Conservation (phyloP, 202 grass and related monocot genomes). For the Elaeis oleifera region DNA sequence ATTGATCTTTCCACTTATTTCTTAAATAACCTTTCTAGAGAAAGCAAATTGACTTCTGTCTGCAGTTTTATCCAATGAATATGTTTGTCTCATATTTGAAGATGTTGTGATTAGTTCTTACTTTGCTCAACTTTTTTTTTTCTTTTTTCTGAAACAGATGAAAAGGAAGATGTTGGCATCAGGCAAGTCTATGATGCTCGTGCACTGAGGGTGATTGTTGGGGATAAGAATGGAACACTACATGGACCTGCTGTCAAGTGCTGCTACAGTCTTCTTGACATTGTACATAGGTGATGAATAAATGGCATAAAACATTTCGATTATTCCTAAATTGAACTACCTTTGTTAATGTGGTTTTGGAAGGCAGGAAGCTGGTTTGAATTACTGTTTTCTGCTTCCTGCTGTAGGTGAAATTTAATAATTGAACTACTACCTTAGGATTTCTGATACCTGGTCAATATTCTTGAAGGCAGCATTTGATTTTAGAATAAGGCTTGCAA, state of each 20-base stretch:
- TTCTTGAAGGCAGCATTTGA: too few relatives aligned
- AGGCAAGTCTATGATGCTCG: constrained; percentile 88
- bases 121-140: constrained; percentile 5
- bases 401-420: neutral
- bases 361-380: too few relatives aligned
- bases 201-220: constrained; percentile 87
- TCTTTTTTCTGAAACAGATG: constrained; percentile 46
- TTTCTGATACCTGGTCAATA: too few relatives aligned
- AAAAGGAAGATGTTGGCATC: constrained; percentile 75
- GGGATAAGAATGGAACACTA: constrained; percentile 83
- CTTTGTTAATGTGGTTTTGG: neutral
- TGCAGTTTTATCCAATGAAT: too few relatives aligned
- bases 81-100: too few relatives aligned
- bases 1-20: too few relatives aligned
- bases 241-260: constrained; percentile 90
- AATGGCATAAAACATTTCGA: neutral
- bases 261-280: constrained; percentile 86
- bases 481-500: too few relatives aligned
- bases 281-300: constrained; percentile 60
- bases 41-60: too few relatives aligned
- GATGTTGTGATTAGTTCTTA: neutral
- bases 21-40: too few relatives aligned
- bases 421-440: neutral
- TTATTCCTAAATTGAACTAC: constrained; percentile 29
- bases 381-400: constrained; percentile 5